Evolutionary conservation across 805 yeast genomes (phyloP).

Genomic region (Yarrowia sp.): DNA sequence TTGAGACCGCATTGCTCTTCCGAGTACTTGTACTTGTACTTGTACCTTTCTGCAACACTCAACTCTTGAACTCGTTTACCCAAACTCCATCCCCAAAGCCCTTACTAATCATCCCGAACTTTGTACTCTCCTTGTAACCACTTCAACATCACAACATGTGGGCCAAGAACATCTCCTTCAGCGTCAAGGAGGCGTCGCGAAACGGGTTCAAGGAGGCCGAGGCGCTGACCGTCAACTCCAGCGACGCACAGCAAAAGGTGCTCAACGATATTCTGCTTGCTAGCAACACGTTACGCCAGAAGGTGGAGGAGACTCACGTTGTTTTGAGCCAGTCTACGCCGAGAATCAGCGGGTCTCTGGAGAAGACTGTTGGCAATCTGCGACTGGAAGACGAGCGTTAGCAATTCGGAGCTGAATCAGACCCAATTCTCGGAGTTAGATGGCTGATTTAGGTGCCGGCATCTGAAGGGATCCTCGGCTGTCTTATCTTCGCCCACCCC

Average conservation of each 20-base stretch:
- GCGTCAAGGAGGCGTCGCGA: constrained; percentile 1
- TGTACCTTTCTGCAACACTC: no score
- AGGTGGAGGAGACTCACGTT: not conserved
- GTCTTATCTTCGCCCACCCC: no score
- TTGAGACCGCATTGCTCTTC: no score
- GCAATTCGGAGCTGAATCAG: no score
- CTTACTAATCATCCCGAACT: no score
- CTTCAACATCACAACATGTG: not conserved
- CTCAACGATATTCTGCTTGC: constrained; percentile 15
- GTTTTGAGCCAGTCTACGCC: not conserved
- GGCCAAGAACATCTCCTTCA: not conserved
- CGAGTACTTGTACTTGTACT: no score
- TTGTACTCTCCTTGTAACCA: not conserved
- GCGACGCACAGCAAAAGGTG: constrained; percentile 12
- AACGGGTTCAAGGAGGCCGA: constrained; percentile 23
- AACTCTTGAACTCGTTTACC: no score
- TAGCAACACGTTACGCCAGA: constrained; percentile 16
- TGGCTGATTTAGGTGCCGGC: no score
- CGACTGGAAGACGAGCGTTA: no score
- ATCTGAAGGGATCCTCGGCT: no score
- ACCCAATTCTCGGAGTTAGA: no score
- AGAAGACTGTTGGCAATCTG: constrained; percentile 21
- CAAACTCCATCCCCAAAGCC: no score
- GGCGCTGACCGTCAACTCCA: constrained; percentile 1
- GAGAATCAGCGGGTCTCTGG: not conserved